Base-by-base conservation (phyloP, 176 grass and related monocot species). In the Alloteropsis semialata region DNA sequence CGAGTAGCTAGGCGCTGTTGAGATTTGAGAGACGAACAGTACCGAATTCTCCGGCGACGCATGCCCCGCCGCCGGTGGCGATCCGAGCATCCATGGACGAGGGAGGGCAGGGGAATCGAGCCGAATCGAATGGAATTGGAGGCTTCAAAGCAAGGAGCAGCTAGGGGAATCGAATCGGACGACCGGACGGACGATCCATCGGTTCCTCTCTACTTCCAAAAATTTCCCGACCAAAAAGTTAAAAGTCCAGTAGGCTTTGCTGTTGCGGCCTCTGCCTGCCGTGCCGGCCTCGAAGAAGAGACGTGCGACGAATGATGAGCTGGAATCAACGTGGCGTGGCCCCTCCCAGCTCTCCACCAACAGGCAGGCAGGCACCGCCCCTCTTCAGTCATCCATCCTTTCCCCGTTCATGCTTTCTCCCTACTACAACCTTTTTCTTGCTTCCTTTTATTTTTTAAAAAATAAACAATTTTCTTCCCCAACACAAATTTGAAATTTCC, bases 321-420 rank as follows among this genome's bases (percentile, higher is more conserved):
- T 76, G 74, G 74, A 42, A 59, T 28, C 36, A 19, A 59, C 74
- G n/a, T 76, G 74, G 34, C 74, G 36, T 76, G 74, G 74, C 14
- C 9, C 74, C 50, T 1, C 4, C 19, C 29, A 74, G 4, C 48
- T 13, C 19, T 39, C 38, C 37, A 42, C 65, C 38, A 69, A 17
- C 67, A 70, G 39, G 66, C 39, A 25, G 12, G 51, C 48, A 17
- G 16, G 15, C 69, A 34, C 46, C 70, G 29, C 46, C 46, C 14
- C 72, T 54, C 18, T n/a, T 19, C 48, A 37, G 55, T 54, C 72
- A 55, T 55, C 19, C 32, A 14, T 49, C 44, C 16, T 58, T 27
- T 27, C n/a, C 55, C 55, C 10, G 5, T 18, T 45, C 43, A 0
- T 45, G 43, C 10, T 44, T 15, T 14, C 8, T 14, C 43, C 44